Conservation (phyloP, 2,329 filamentous ascomycete species). For the Spiromastix sp. region DNA sequence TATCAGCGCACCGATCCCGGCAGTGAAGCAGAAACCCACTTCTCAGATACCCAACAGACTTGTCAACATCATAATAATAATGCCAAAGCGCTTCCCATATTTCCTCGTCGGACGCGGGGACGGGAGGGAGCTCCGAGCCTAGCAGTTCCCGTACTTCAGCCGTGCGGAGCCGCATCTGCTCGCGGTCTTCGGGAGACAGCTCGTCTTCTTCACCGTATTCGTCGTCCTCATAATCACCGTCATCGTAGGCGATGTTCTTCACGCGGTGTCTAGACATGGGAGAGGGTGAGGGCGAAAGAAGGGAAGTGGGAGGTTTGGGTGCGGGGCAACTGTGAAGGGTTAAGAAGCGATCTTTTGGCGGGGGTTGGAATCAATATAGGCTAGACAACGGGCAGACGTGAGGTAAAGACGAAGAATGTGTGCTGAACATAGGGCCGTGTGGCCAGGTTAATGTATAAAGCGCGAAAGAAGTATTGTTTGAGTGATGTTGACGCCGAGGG, state of each 20-base stretch:
- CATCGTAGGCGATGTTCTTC: conserved; percentile 34
- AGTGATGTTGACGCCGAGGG: too few relatives aligned
- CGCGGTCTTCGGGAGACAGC: conserved; percentile 35
- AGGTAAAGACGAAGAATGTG: too few relatives aligned
- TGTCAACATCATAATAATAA: conserved; percentile 88
- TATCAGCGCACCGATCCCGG: conserved; percentile 1
- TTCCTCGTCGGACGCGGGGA: conserved; percentile 55
- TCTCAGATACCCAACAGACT: conserved; percentile 69
- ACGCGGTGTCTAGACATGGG: conserved; percentile 37
- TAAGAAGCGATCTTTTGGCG: too few relatives aligned
- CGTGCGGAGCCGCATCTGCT: conserved; percentile 56
- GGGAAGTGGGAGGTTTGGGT: background rate
- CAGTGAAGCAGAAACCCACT: conserved; percentile 37
- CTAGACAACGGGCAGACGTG: too few relatives aligned
- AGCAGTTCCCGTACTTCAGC: conserved; percentile 56
- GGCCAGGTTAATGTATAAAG: too few relatives aligned
- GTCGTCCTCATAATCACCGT: conserved; percentile 32
- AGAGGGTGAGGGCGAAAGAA: background rate
- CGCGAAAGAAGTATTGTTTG: too few relatives aligned
- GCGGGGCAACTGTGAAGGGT: conserved; percentile 5
- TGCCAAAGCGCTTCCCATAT: conserved; percentile 90
- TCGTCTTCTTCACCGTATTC: conserved; percentile 23
- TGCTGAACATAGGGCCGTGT: too few relatives aligned
- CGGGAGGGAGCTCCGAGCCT: conserved; percentile 47
- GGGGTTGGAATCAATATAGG: too few relatives aligned